These are phyloP conservation scores for Maudiozyma saulgeensis DNA, from an alignment of 805 yeast genomes.

Conservation along the genomic window DNA sequence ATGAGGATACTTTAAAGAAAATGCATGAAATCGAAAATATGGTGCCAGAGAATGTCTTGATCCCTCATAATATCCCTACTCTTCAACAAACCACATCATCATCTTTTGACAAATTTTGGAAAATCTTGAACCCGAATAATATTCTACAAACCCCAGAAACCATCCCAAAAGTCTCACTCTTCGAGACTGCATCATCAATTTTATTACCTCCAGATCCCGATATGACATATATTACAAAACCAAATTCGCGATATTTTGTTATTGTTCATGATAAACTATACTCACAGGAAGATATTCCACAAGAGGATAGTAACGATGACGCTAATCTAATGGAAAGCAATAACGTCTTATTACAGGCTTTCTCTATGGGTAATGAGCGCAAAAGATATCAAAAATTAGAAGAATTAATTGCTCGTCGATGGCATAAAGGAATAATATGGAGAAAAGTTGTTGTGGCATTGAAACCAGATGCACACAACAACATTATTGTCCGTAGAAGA, in stretches of 20 bases:
- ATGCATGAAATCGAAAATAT: conserved; percentile 20
- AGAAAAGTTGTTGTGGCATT: conserved; percentile 79
- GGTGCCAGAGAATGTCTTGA: not conserved
- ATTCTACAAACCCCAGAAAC: conserved; percentile 10
- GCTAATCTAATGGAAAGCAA: conserved; percentile 12
- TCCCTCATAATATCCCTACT: conserved; percentile 9
- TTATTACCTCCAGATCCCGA: conserved; percentile 66
- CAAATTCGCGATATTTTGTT: conserved; percentile 44
- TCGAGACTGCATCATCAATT: conserved; percentile 60
- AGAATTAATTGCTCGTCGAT: conserved; percentile 76
- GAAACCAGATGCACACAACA: conserved; percentile 92
- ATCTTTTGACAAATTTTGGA: conserved; percentile 39
- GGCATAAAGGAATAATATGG: conserved; percentile 83
- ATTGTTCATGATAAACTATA: conserved; percentile 66
- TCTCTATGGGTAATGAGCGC: conserved; percentile 30
- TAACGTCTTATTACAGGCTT: conserved; percentile 28
- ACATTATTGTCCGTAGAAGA: conserved; percentile 76
- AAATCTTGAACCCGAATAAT: conserved; percentile 32
- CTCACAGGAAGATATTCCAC: conserved; percentile 41
- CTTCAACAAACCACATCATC: conserved; percentile 25
- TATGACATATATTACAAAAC: conserved; percentile 50
- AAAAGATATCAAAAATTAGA: conserved; percentile 70
- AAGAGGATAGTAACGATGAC: conserved; percentile 3
- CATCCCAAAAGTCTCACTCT: conserved; percentile 57
- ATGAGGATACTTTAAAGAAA: conserved; percentile 35